Conservation (phyloP, 1,139 yeast genomes). For the Yarrowia galli region DNA sequence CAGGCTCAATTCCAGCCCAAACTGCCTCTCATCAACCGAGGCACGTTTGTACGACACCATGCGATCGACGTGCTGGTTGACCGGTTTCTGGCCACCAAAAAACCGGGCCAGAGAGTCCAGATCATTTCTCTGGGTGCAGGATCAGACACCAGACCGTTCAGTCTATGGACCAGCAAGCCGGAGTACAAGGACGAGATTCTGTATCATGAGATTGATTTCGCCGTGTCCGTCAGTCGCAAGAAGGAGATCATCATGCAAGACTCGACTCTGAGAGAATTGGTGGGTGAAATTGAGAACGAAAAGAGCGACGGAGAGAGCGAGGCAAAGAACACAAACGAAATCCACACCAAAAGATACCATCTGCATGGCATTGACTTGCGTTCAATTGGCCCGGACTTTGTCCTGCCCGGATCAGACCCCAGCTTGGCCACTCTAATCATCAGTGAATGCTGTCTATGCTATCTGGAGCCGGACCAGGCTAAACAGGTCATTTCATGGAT, state of each 20-base stretch:
- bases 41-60: constrained; percentile 78
- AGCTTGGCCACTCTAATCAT: constrained; percentile 71
- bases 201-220: constrained; percentile 81
- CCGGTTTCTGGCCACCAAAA: constrained; percentile 55
- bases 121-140: constrained; percentile 93
- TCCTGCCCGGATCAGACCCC: constrained; percentile 50
- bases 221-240: constrained; percentile 67
- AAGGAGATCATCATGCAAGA: constrained; percentile 57
- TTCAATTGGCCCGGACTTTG: constrained; percentile 41
- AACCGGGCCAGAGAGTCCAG: constrained; percentile 55
- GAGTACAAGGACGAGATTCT: constrained; percentile 47
- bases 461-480: constrained; percentile 67
- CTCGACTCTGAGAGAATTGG: constrained; percentile 44
- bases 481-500: constrained; percentile 57
- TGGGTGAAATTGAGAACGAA: constrained; percentile 41
- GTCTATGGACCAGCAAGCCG: constrained; percentile 41
- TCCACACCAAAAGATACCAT: constrained; percentile 60
- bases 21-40: constrained; percentile 62
- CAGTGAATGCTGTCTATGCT: constrained; percentile 92
- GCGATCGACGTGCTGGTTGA: constrained; percentile 65
- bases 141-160: constrained; percentile 83
- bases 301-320: neutral
- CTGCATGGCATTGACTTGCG: constrained; percentile 66
- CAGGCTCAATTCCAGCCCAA: constrained; percentile 41
- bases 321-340: neutral